Conservation (phyloP, 2,329 filamentous ascomycete genomes). For the Aspergillus fijiensis region DNA sequence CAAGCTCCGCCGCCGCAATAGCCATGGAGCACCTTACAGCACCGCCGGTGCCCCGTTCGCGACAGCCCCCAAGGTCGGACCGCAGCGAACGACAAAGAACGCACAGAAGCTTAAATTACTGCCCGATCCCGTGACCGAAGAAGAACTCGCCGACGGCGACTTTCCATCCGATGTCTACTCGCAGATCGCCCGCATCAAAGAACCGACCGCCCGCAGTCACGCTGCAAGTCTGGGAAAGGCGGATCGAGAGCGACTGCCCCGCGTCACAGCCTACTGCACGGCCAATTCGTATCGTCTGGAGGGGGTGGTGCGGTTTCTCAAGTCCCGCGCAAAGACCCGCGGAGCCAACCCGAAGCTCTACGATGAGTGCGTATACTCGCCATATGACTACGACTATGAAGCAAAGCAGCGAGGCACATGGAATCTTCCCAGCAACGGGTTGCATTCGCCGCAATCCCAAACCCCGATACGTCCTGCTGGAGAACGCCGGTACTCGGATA, state of each 20-base stretch:
- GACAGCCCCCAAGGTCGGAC: constrained; percentile 73
- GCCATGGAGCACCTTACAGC: constrained; percentile 63
- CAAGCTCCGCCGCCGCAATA: constrained; percentile 83
- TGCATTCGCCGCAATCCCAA: constrained; percentile 28
- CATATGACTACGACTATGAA: constrained; percentile 74
- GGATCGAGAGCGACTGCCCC: constrained; percentile 78
- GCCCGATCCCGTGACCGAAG: constrained; percentile 82
- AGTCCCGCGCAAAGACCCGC: constrained; percentile 73
- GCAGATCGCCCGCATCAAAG: constrained; percentile 96
- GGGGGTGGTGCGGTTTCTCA: constrained; percentile 83
- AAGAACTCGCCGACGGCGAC: constrained; percentile 78
- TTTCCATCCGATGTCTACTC: constrained; percentile 94
- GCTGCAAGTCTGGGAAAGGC: constrained; percentile 91
- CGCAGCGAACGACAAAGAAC: constrained; percentile 91
- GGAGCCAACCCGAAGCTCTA: constrained; percentile 87
- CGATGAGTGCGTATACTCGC: constrained; percentile 96
- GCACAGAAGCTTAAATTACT: constrained; percentile 97
- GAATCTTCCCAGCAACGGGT: constrained; percentile 37
- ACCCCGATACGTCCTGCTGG: constrained; percentile 38
- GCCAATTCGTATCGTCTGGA: constrained; percentile 90
- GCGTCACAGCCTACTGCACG: constrained; percentile 96
- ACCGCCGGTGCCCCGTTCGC: constrained; percentile 42
- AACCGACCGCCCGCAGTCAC: constrained; percentile 87
- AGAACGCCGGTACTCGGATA: constrained; percentile 67
- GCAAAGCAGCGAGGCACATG: constrained; percentile 33